These are phyloP conservation scores for Pseudodiploospora longispora DNA, from an alignment of 2,329 filamentous ascomycete species.

Conservation along the genomic window DNA sequence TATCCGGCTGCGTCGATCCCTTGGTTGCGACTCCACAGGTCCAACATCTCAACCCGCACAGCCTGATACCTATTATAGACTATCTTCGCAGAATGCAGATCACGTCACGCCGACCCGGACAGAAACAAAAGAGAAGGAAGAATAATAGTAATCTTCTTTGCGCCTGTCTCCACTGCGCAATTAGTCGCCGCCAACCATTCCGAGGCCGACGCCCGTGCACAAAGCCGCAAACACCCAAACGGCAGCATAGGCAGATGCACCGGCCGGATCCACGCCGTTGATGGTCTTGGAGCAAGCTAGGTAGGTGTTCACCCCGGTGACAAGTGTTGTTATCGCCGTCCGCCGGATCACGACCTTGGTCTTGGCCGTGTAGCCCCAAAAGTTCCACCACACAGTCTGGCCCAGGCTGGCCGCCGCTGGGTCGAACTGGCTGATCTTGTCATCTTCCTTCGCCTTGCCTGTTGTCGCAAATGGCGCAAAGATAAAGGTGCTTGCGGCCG, in stretches of 20 bases:
- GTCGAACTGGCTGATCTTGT: constrained; percentile 48
- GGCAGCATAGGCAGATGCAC: constrained; percentile 63
- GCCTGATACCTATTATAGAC: no score
- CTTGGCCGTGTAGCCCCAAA: constrained; percentile 60
- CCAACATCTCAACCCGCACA: no score
- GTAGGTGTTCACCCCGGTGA: constrained; percentile 52
- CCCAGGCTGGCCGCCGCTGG: constrained; percentile 55
- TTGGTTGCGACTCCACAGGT: no score
- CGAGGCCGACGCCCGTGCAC: constrained; percentile 49
- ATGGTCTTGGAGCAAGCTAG: constrained; percentile 60
- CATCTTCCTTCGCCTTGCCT: constrained; percentile 40
- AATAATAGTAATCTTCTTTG: no score
- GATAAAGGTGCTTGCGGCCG: constrained; percentile 67
- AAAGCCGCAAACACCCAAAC: constrained; percentile 65
- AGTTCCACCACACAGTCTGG: constrained; percentile 64
- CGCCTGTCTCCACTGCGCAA: neutral
- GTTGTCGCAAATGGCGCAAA: constrained; percentile 60
- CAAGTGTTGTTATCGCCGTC: constrained; percentile 49
- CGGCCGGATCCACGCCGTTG: constrained; percentile 58
- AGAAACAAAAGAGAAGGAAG: no score
- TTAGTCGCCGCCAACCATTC: constrained; percentile 39
- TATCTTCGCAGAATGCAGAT: no score
- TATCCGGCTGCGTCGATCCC: no score
- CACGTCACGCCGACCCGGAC: no score
- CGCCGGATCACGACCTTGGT: constrained; percentile 57